Evolutionary conservation across 2,329 filamentous ascomycete species (phyloP).

Genomic region (Orbilia brochopaga): DNA sequence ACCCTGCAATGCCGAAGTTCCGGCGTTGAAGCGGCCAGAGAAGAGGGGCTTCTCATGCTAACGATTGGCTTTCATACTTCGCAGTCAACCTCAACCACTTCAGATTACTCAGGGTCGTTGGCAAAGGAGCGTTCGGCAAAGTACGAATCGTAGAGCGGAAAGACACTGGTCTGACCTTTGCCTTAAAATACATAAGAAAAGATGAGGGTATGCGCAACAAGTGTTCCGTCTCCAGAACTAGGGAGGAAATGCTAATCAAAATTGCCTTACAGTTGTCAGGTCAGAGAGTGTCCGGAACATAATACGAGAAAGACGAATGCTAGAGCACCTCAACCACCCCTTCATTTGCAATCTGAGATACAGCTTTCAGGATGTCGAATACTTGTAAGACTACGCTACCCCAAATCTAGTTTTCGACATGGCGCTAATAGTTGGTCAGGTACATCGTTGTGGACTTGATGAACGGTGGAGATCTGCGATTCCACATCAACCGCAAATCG

Average conservation of each 20-base stretch:
- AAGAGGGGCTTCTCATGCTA: constrained; percentile 49
- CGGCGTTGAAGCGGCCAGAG: constrained; percentile 51
- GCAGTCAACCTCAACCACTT: constrained; percentile 97
- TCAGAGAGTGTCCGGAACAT: constrained; percentile 98
- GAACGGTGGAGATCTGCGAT: constrained; percentile 94
- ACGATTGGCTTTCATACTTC: constrained; percentile 34
- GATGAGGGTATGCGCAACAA: constrained; percentile 77
- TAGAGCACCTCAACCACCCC: constrained; percentile 95
- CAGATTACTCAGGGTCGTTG: constrained; percentile 89
- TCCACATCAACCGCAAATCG: constrained; percentile 96
- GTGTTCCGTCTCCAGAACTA: neutral
- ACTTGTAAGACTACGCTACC: constrained; percentile 72
- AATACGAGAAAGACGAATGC: constrained; percentile 94
- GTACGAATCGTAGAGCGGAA: constrained; percentile 98
- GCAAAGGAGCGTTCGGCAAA: constrained; percentile 97
- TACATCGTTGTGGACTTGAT: constrained; percentile 97
- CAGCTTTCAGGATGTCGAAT: constrained; percentile 98
- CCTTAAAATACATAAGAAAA: constrained; percentile 97
- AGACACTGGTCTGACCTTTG: constrained; percentile 91
- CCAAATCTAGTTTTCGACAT: neutral
- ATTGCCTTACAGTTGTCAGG: constrained; percentile 74
- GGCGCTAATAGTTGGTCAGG: constrained; percentile 59
- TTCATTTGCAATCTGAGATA: constrained; percentile 98
- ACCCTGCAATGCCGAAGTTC: constrained; percentile 48
- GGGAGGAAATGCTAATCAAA: constrained; percentile 12